Evolutionary conservation across 83 land plant genomes (phyloP), one percentile per base, ranked within the genome.

Genomic region (Picea engelmannii): DNA sequence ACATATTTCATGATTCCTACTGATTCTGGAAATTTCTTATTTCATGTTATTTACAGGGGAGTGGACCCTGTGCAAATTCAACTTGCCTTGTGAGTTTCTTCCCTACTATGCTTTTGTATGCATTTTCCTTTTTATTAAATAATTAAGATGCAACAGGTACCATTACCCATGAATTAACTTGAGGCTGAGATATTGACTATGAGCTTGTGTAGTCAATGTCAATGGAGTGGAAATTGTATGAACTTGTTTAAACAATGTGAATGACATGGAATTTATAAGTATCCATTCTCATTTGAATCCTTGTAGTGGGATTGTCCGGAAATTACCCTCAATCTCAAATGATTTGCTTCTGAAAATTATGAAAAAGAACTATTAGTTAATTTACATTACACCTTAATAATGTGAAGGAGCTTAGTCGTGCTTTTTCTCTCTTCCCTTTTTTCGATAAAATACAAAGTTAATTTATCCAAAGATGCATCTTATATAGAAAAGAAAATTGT

Each of bases 41-140:
- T 76, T 66, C 35, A 66, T 49, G 15, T 71, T 60, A 47, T 59
- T 65, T 79, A 73, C 76, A 92, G 94, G 92, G 82, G 67, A 71
- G 80, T 85, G 81, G 89, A 92, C 76, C 68, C 82, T 10, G 87
- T 92, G 23, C 86, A 92, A 74, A 81, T 82, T 55, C 94, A 92
- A 77, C 88, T 92, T 13, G 84, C 86, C 47, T 75, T 87, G 94
- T 92, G 78, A 86, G 86, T 20, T 80, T 74, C 52, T 44, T 9
- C 21, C 6, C 25, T 47, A 23, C 58, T 4, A 47, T 47, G 21
- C 42, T 47, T 11, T 55, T 24, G 21, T 73, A 49, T 73, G n/a
- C 12, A 20, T 73, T 73, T n/a, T 3, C 27, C 17, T 73, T 21
- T 73, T 73, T 13, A 42, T 4, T 21, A 47, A 73, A 16, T 6